Conservation (phyloP, 1,284 basidiomycete species). For the Cystobasidium sp. region DNA sequence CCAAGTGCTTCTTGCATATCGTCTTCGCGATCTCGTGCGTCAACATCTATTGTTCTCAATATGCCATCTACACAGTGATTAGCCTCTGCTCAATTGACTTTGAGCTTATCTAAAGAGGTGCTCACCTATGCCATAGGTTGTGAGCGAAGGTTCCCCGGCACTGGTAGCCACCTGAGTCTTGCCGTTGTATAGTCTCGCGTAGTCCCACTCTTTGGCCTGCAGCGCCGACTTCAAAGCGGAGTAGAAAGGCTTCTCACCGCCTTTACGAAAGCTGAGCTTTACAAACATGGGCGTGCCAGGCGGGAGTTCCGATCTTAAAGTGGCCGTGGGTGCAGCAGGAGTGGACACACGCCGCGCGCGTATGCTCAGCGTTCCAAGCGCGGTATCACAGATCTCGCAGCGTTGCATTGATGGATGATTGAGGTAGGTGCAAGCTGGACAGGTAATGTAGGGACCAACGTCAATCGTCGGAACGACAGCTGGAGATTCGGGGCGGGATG, state of each 20-base stretch:
- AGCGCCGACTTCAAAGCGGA: constrained; percentile 75
- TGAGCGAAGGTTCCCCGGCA: not conserved
- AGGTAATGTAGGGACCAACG: constrained; percentile 62
- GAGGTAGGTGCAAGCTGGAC: constrained; percentile 87
- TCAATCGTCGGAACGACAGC: constrained; percentile 19
- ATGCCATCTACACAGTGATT: constrained; percentile 69
- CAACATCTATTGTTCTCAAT: constrained; percentile 70
- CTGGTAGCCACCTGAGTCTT: not conserved
- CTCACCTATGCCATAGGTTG: constrained; percentile 60
- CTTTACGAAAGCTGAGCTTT: constrained; percentile 81
- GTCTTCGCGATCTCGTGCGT: constrained; percentile 68
- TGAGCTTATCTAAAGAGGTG: not conserved
- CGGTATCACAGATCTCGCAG: constrained; percentile 88
- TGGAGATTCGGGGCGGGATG: constrained; percentile 19
- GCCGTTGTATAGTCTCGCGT: not conserved
- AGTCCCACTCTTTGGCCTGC: constrained; percentile 76
- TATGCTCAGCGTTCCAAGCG: constrained; percentile 59
- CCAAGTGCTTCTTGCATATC: constrained; percentile 78
- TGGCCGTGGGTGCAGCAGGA: constrained; percentile 63
- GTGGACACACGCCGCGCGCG: constrained; percentile 60
- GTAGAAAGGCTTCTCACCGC: constrained; percentile 86
- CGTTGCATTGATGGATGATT: constrained; percentile 75
- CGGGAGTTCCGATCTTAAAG: constrained; percentile 54
- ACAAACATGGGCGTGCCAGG: constrained; percentile 49
- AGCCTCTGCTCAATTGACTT: not conserved